phyloP scores from a whole-genome alignment of 1,284 basidiomycete genomes.

The Amylostereum chailletii region DNA sequence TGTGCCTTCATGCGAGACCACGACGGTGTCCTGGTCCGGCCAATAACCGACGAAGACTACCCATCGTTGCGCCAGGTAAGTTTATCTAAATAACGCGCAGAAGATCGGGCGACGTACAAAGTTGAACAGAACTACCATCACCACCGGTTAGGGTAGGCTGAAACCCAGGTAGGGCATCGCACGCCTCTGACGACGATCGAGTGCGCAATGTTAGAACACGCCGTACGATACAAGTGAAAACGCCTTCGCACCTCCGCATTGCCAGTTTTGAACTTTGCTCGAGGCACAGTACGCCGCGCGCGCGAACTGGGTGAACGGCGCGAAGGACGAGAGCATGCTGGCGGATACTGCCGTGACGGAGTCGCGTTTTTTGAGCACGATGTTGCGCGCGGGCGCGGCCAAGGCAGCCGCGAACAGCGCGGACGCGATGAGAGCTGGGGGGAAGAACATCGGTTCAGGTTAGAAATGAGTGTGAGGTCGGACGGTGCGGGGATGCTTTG shows the following conservation, averaged over 20 bases:
- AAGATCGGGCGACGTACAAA: constrained; percentile 18
- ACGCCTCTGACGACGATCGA: constrained; percentile 17
- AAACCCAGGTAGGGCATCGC: constrained; percentile 28
- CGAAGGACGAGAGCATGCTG: too few species aligned
- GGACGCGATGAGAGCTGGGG: background rate
- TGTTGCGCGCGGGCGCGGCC: background rate
- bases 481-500: too few species aligned
- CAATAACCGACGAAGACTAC: constrained; percentile 32
- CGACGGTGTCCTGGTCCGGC: constrained; percentile 27
- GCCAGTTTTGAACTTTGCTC: too few species aligned
- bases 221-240: background rate
- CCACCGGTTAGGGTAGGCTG: constrained; percentile 29
- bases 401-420: background rate
- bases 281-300: too few species aligned
- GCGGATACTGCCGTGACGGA: too few species aligned
- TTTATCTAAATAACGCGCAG: background rate
- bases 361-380: too few species aligned
- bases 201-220: background rate
- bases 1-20: constrained; percentile 37
- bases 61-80: background rate
- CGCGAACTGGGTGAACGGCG: too few species aligned
- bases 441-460: background rate
- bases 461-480: too few species aligned
- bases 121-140: constrained; percentile 29
- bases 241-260: constrained; percentile 30